phyloP scores from a whole-genome alignment of 768 basidiomycete species.

The Mycena crocata region DNA sequence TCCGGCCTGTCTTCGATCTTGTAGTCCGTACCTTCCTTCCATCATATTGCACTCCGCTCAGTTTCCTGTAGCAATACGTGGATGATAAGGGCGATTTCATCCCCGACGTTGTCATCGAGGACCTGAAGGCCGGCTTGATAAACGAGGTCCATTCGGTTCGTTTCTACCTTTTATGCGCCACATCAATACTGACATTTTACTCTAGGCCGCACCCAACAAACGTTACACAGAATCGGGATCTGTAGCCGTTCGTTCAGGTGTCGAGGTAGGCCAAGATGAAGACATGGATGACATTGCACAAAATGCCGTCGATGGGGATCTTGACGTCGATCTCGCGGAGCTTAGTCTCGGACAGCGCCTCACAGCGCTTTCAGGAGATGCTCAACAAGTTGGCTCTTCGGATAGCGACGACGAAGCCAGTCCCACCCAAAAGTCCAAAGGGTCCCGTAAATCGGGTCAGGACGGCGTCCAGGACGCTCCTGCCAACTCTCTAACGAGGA shows the following conservation, averaged over 20 bases:
- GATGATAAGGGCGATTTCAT: constrained; percentile 67
- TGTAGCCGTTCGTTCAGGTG: constrained; percentile 74
- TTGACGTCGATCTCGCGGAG: constrained; percentile 90
- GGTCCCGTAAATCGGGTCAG: constrained; percentile 47
- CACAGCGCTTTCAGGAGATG: constrained; percentile 75
- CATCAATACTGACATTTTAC: not conserved
- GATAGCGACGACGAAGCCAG: constrained; percentile 59
- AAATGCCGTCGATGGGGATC: constrained; percentile 70
- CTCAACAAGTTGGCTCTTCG: constrained; percentile 52
- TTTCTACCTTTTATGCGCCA: not conserved
- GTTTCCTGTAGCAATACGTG: constrained; percentile 59
- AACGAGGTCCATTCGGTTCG: constrained; percentile 35
- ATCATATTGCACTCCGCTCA: constrained; percentile 25
- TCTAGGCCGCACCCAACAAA: constrained; percentile 62
- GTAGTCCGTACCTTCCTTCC: constrained; percentile 57
- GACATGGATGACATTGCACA: constrained; percentile 61
- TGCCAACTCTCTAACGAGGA: constrained; percentile 89
- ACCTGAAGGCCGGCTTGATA: constrained; percentile 44
- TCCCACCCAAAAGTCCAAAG: constrained; percentile 33
- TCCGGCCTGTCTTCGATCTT: constrained; percentile 68
- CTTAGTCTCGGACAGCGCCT: constrained; percentile 92
- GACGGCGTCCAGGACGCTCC: constrained; percentile 56
- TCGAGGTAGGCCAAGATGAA: constrained; percentile 71
- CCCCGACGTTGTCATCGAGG: constrained; percentile 59
- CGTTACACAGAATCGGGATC: constrained; percentile 76